Evolutionary conservation across 1,284 basidiomycete genomes (phyloP).

Genomic region (Psilocybe mexicana): DNA sequence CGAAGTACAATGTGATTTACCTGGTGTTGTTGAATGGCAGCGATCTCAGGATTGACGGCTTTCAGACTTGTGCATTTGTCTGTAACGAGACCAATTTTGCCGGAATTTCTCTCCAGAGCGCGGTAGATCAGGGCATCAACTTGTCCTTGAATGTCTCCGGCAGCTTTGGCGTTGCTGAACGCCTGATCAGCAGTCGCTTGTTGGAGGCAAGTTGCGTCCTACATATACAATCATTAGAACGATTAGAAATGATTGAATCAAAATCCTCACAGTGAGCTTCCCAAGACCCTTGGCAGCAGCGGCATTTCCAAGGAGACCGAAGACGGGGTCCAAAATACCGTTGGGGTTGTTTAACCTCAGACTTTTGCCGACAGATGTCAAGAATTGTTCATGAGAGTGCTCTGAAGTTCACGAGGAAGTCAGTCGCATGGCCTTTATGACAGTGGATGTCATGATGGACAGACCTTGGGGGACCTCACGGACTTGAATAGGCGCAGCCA

Average conservation of each 20-base stretch:
- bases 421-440: not conserved
- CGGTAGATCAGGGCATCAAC: conserved; percentile 64
- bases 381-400: conserved; percentile 63
- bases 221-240: conserved; percentile 1
- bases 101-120: conserved; percentile 69
- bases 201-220: conserved; percentile 67
- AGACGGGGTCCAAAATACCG: conserved; percentile 63
- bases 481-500: conserved; percentile 42
- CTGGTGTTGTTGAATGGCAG: conserved; percentile 67
- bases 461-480: conserved; percentile 71
- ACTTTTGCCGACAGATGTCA: conserved; percentile 48
- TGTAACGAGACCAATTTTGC: conserved; percentile 50
- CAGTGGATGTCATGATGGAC: conserved; percentile 8
- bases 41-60: conserved; percentile 67
- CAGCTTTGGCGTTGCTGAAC: conserved; percentile 71
- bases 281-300: conserved; percentile 58
- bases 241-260: not conserved
- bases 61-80: conserved; percentile 54
- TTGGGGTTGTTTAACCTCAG: conserved; percentile 60
- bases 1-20: conserved; percentile 21
- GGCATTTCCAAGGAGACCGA: conserved; percentile 63
- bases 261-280: conserved; percentile 45
- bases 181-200: conserved; percentile 66
- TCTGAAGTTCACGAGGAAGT: conserved; percentile 36
- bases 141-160: conserved; percentile 55